Evolutionary conservation across 2,329 filamentous ascomycete genomes (phyloP).

Genomic region (Tolypocladium tundrense): DNA sequence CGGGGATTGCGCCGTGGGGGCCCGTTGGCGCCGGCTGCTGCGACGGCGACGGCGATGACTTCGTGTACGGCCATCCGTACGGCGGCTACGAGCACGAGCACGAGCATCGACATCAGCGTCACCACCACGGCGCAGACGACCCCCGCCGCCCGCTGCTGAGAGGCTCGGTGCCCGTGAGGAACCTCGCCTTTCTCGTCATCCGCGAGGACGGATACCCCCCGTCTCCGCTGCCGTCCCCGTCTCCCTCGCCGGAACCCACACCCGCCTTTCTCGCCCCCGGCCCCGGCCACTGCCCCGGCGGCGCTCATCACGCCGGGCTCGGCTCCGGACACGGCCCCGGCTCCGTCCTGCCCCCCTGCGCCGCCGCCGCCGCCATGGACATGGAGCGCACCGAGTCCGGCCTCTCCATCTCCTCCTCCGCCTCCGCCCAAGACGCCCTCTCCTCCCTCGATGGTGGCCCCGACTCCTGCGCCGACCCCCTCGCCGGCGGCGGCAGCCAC

Average conservation of each 20-base stretch:
- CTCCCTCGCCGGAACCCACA: constrained; percentile 12
- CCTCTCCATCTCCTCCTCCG: constrained; percentile 34
- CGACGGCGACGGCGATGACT: not conserved
- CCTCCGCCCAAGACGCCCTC: constrained; percentile 16
- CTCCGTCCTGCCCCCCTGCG: constrained; percentile 5
- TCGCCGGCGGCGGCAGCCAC: constrained; percentile 1
- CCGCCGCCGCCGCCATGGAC: constrained; percentile 7
- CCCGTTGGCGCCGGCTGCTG: not conserved
- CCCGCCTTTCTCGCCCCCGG: constrained; percentile 5
- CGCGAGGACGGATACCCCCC: constrained; percentile 18
- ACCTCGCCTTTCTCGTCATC: constrained; percentile 27
- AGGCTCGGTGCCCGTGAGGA: constrained; percentile 19
- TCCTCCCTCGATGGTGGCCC: constrained; percentile 17
- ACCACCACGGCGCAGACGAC: not conserved
- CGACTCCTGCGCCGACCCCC: constrained; percentile 7
- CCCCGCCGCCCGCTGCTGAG: not conserved
- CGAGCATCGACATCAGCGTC: not conserved
- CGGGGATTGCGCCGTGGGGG: not conserved
- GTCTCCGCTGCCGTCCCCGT: constrained; percentile 4
- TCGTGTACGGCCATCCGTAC: not conserved
- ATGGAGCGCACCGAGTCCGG: constrained; percentile 42
- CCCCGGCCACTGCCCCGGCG: not conserved
- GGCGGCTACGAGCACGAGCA: not conserved
- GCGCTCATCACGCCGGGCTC: not conserved
- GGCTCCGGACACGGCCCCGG: constrained; percentile 2